Base-by-base conservation (phyloP, 2,329 filamentous ascomycete genomes). In the Fusarium cicatricum region DNA sequence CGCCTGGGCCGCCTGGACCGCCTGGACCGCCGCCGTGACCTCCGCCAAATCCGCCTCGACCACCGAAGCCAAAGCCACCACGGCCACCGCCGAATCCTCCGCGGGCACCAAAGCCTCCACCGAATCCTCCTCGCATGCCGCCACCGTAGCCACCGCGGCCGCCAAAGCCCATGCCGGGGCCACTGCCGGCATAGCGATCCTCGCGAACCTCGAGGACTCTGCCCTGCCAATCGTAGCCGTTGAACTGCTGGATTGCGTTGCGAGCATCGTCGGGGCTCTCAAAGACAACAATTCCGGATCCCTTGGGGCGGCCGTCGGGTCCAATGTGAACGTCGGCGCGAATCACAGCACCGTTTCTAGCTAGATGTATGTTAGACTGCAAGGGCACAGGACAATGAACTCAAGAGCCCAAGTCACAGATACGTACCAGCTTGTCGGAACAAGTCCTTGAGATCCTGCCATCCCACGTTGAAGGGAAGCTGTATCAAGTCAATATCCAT, bases 191-290 rank as follows among this genome's bases (percentile, higher is more conserved):
- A 73, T 93, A 99, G 53, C 95, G 90, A 72, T 99, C 95, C 77
- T 98, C 94, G 60, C 95, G 92, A 61, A 99, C 95, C 75, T 99
- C 95, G 44, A 99, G 86, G 46, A 88, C 80, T 54, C 95, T 90
- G 11, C 95, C 95, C 75, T 98, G 94, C 95, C 95, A 99, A 63
- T 99, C 95, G 74, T 97, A 98, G 55, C 95, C 95, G 73, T 98
- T 97, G 82, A 98, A 99, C 67, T 97, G 93, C 71, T 92, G 88
- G 64, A 99, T 99, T 17, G 95, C 95, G 71, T 92, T 97, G 65
- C 92, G 91, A 36, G 95, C 94, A 77, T 99, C 95, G 55, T 98
- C 93, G 2, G 92, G 87, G 53, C 88, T 94, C 75, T 99, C 95
- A 74, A 97, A 99, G 36, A 95, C 92, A 58, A 99, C 95, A 54